Conservation (phyloP, 2,329 filamentous ascomycete genomes). For the Fonsecaea monophora region DNA sequence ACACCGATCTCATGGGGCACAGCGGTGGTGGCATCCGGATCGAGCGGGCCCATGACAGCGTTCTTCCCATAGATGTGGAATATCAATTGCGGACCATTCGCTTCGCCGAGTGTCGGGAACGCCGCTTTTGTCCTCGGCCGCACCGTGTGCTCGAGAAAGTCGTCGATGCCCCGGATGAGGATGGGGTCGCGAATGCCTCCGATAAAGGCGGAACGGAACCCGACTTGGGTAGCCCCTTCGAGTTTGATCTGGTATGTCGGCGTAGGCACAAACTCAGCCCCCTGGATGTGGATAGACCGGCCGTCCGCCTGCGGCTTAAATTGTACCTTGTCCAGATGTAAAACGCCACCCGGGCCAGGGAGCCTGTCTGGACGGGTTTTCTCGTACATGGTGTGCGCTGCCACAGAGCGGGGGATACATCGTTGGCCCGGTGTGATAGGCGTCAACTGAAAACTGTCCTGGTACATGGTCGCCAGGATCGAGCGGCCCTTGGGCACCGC, state of each 20-base stretch:
- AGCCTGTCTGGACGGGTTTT: constrained; percentile 61
- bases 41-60: constrained; percentile 4
- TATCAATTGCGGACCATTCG: not conserved
- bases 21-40: constrained; percentile 42
- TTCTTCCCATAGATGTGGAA: constrained; percentile 4
- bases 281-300: constrained; percentile 57
- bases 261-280: constrained; percentile 59
- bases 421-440: constrained; percentile 49
- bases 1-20: constrained; percentile 15
- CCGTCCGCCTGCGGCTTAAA: constrained; percentile 56
- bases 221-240: constrained; percentile 53
- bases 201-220: constrained; percentile 51
- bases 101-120: constrained; percentile 11
- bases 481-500: constrained; percentile 56
- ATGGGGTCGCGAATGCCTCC: constrained; percentile 54
- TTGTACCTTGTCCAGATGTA: constrained; percentile 52
- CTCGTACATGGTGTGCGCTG: constrained; percentile 63
- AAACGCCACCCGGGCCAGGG: constrained; percentile 57
- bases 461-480: constrained; percentile 52
- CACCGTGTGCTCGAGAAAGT: constrained; percentile 44
- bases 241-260: constrained; percentile 59
- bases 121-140: constrained; percentile 54
- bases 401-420: constrained; percentile 59
- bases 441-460: constrained; percentile 58
- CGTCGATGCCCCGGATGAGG: constrained; percentile 51